These are phyloP conservation scores for Ensete glaucum DNA, from an alignment of 176 grass and related monocot species.

Conservation along the genomic window DNA sequence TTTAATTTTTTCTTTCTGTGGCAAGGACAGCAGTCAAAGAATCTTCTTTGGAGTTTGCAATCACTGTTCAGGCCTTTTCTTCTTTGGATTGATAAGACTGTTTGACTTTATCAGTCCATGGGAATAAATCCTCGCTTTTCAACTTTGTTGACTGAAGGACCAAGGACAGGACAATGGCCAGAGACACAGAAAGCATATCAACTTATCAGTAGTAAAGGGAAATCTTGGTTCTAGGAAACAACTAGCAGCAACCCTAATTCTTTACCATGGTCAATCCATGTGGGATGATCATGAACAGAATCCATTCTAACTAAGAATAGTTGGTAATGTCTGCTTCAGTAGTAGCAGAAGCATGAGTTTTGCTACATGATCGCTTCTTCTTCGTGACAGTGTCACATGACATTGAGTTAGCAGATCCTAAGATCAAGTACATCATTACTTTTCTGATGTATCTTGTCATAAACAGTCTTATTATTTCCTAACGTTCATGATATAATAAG, in stretches of 20 bases:
- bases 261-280: neutral
- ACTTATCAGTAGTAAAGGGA: too few species aligned
- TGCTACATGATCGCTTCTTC: too few species aligned
- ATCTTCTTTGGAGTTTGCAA: neutral
- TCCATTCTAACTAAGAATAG: too few species aligned
- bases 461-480: neutral
- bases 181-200: neutral
- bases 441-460: neutral
- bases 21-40: constrained; percentile 1
- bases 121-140: too few species aligned
- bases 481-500: constrained; percentile 11
- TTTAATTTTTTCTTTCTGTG: neutral
- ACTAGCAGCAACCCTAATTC: neutral
- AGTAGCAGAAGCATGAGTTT: too few species aligned
- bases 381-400: too few species aligned
- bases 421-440: neutral
- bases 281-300: neutral
- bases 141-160: neutral
- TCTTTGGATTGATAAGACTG: constrained; percentile 1
- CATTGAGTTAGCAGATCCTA: too few species aligned
- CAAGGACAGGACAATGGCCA: too few species aligned
- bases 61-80: constrained; percentile 1
- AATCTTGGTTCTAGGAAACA: neutral
- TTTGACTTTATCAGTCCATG: neutral
- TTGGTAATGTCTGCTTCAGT: too few species aligned